Conservation (phyloP, 768 basidiomycete genomes). For the Tylopilus rubrobrunneus region DNA sequence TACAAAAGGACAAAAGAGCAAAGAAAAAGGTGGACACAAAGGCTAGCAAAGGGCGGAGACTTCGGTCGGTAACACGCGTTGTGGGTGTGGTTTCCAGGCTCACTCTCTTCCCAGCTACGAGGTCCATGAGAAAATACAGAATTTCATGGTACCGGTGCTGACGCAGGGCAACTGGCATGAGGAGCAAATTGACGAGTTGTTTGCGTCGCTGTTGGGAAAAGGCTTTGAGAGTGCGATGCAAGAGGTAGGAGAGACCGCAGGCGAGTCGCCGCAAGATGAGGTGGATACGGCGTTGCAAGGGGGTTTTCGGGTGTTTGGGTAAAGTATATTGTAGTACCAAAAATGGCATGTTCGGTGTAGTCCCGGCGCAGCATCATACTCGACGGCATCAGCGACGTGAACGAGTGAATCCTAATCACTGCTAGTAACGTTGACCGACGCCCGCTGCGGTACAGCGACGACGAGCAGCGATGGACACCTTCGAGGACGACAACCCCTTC, state of each 20-base stretch:
- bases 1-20: slow-evolving; percentile 65
- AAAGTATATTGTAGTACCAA: slow-evolving; percentile 25
- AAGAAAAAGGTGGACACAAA: slow-evolving; percentile 93
- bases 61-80: slow-evolving; percentile 52
- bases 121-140: slow-evolving; percentile 92
- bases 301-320: slow-evolving; percentile 62
- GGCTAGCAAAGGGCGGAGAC: slow-evolving; percentile 91
- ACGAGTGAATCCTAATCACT: no score
- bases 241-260: slow-evolving; percentile 27
- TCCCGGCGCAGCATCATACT: slow-evolving; percentile 5
- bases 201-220: slow-evolving; percentile 80
- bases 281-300: slow-evolving; percentile 34
- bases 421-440: background rate
- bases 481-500: slow-evolving; percentile 69
- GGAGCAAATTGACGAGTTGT: slow-evolving; percentile 93
- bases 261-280: slow-evolving; percentile 28
- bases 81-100: background rate
- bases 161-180: slow-evolving; percentile 79
- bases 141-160: slow-evolving; percentile 92
- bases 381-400: background rate
- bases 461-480: slow-evolving; percentile 30
- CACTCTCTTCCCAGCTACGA: slow-evolving; percentile 62
- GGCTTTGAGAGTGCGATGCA: slow-evolving; percentile 47
- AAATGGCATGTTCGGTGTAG: slow-evolving; percentile 17
- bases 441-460: background rate